These are phyloP conservation scores for Helianthus annuus DNA, from an alignment of 129 eudicot species.

Conservation along the genomic window DNA sequence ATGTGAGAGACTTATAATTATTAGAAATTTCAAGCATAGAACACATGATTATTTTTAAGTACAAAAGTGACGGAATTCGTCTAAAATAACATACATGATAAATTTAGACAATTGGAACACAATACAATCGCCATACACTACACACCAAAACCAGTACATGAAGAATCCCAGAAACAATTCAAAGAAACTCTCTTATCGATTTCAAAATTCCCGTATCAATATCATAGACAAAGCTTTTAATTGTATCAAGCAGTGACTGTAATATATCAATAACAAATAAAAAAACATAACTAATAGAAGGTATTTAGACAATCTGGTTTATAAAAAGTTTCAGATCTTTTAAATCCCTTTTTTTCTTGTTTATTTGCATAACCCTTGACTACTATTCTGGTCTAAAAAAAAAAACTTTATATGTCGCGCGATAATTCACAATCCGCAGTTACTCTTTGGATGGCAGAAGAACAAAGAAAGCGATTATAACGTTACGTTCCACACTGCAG, in stretches of 20 bases:
- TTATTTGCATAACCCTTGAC: neutral
- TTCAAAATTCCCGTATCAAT: no score
- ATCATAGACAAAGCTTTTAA: no score
- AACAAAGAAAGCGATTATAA: slow-evolving; percentile 21
- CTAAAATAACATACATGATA: no score
- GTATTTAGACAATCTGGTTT: neutral
- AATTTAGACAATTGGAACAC: no score
- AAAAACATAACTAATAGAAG: neutral
- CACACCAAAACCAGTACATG: no score
- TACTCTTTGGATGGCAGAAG: slow-evolving; percentile 11
- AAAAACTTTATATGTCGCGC: slow-evolving; percentile 13
- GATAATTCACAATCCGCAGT: slow-evolving; percentile 19
- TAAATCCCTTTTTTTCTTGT: neutral
- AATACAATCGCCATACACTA: no score
- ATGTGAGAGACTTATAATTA: no score
- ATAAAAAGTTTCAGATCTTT: neutral
- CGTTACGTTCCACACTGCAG: slow-evolving; percentile 34
- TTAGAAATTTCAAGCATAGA: no score
- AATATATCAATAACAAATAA: neutral
- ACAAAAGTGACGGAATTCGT: no score
- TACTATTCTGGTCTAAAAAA: slow-evolving; percentile 14
- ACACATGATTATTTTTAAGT: no score
- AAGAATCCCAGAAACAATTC: no score
- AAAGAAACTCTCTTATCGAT: no score
- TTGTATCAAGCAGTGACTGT: neutral